Conservation (phyloP, 768 basidiomycete genomes). For the Collybia sordida region DNA sequence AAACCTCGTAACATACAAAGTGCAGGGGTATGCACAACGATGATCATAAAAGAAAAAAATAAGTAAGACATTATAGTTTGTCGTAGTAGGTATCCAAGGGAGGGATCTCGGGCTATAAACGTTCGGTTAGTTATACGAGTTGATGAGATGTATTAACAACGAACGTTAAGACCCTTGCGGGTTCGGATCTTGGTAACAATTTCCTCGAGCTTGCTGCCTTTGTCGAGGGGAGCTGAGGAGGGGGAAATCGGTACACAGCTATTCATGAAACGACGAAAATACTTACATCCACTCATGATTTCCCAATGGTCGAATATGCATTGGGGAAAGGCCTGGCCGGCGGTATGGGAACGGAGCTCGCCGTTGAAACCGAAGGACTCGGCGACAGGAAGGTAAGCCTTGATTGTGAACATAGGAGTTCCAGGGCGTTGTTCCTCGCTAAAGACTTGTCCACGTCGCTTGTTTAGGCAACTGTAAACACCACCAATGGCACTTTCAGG, state of each 20-base stretch:
- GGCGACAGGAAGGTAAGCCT: slow-evolving; percentile 90
- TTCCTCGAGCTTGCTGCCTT: slow-evolving; percentile 89
- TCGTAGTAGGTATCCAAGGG: slow-evolving; percentile 90
- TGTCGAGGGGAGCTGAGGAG: slow-evolving; percentile 70
- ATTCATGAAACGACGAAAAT: neutral
- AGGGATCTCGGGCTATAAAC: slow-evolving; percentile 78
- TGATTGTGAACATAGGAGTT: slow-evolving; percentile 99
- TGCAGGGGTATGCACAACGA: too few relatives aligned
- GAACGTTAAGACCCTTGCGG: slow-evolving; percentile 94
- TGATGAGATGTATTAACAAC: slow-evolving; percentile 3
- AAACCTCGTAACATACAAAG: too few relatives aligned
- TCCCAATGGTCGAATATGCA: slow-evolving; percentile 93
- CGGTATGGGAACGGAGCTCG: slow-evolving; percentile 88
- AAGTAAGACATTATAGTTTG: slow-evolving; percentile 60
- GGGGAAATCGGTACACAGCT: slow-evolving; percentile 6
- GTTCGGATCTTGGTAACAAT: slow-evolving; percentile 79
- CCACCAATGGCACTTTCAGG: slow-evolving; percentile 95
- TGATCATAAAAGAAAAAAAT: too few relatives aligned
- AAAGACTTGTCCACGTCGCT: slow-evolving; percentile 98
- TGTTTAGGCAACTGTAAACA: slow-evolving; percentile 93
- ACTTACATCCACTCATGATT: slow-evolving; percentile 75
- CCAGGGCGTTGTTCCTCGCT: slow-evolving; percentile 95
- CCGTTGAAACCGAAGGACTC: slow-evolving; percentile 99
- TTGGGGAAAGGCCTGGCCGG: slow-evolving; percentile 98
- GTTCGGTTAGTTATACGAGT: slow-evolving; percentile 5